Percentiles rank a stretch among this genome's conserved stretches.
Conservation (phyloP, 306 rosid genomes). For the Malus sylvestris region DNA sequence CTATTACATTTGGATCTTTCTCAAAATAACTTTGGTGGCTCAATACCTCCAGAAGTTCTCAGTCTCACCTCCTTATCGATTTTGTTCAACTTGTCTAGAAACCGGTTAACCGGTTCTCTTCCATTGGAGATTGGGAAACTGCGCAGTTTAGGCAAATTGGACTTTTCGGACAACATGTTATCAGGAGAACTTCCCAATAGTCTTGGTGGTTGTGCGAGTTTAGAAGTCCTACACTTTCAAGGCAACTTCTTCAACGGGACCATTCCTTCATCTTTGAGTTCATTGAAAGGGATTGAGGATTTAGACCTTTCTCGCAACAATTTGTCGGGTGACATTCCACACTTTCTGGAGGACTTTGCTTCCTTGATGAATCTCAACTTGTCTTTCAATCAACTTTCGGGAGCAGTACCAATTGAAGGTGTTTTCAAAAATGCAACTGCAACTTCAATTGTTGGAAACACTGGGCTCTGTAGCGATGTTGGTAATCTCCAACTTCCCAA, state of each 20-base stretch:
- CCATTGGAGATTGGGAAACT: background rate
- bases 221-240: background rate
- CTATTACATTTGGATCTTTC: background rate
- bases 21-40: background rate
- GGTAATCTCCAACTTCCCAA: background rate
- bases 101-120: background rate
- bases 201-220: background rate
- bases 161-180: background rate
- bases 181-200: background rate
- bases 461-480: background rate
- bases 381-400: background rate
- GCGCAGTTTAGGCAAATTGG: background rate
- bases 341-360: background rate
- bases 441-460: background rate
- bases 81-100: background rate
- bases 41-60: too few species aligned
- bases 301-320: background rate
- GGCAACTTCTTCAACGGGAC: too few species aligned
- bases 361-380: background rate
- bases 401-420: background rate
- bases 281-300: too few species aligned
- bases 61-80: background rate
- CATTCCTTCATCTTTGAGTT: too few species aligned
- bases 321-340: background rate
- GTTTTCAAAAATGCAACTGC: background rate